phyloP scores from a whole-genome alignment of 2,329 filamentous ascomycete genomes.

The Aureobasidium melanogenum region DNA sequence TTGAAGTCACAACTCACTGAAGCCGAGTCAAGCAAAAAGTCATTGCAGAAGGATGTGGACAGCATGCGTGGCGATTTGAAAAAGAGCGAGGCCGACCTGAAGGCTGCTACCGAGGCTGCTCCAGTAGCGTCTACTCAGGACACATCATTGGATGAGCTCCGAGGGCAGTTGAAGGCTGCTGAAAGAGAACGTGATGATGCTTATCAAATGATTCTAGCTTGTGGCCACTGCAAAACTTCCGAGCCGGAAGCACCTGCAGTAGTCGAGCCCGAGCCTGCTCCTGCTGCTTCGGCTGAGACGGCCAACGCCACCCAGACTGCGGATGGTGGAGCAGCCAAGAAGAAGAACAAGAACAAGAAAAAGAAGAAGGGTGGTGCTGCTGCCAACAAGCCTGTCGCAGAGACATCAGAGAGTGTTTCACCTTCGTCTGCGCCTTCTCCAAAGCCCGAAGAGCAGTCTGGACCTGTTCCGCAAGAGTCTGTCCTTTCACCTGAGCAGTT shows the following conservation, averaged over 20 bases:
- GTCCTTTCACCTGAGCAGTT: conserved; percentile 1
- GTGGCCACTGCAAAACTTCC: conserved; percentile 22
- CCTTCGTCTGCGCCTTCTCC: neutral
- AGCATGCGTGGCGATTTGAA: conserved; percentile 28
- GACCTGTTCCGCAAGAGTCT: neutral
- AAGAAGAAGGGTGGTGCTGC: conserved; percentile 51
- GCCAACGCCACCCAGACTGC: neutral
- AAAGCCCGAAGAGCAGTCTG: conserved; percentile 14
- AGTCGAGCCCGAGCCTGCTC: neutral
- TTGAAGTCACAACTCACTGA: conserved; percentile 45
- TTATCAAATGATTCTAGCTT: conserved; percentile 28
- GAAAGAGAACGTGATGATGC: conserved; percentile 25
- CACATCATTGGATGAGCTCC: conserved; percentile 12
- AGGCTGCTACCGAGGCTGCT: conserved; percentile 1
- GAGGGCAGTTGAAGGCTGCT: conserved; percentile 23
- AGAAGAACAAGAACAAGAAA: conserved; percentile 71
- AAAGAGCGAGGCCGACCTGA: neutral
- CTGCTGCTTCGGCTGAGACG: neutral
- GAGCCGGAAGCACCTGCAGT: conserved; percentile 9
- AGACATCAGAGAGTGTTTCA: conserved; percentile 23
- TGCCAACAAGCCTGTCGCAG: conserved; percentile 14
- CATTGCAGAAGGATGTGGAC: conserved; percentile 36
- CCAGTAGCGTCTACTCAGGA: conserved; percentile 17
- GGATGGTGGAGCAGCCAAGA: conserved; percentile 47
- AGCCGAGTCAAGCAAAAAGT: conserved; percentile 41